Evolutionary conservation across 2,329 filamentous ascomycete species (phyloP), one percentile per base, ranked within the genome.

Genomic region (Neopestalotiopsis sp.): DNA sequence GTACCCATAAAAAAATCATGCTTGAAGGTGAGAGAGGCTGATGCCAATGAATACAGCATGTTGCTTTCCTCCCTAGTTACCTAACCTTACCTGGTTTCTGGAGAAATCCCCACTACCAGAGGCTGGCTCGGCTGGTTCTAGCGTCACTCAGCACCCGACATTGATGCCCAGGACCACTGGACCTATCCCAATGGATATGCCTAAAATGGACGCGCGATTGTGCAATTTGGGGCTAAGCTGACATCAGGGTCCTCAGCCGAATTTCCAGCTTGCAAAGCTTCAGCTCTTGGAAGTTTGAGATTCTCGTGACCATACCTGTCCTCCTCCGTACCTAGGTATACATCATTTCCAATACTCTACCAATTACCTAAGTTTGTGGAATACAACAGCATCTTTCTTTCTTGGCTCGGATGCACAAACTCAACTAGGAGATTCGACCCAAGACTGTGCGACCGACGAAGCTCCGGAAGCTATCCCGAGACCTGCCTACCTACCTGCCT

Each of bases 171-270:
- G 45, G 10, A 38, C 10, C 1, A 52, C 24, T 28, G 24, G 24
- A 28, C 17, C 45, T 52, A 52, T 52, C 17, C 45, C n/a, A 52
- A n/a, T 52, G 17, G n/a, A 10, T 38, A 10, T 38, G 34, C 34
- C 34, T 38, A 6, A 38, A 38, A 38, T 38, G 45, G 45, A 30
- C 34, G 30, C 59, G 59, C 59, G 59, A 62, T 62, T 62, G 59
- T 62, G 59, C 59, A 62, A 64, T 64, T 52, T 49, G 40, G 61
- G 42, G 61, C 61, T 64, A 5, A 38, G 40, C 28, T 64, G 61
- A 64, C 61, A 64, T 64, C 61, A 64, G 45, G 61, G 61, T 64
- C 40, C 34, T 30, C 56, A 10, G 17, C 45, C 24, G n/a, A 52
- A 52, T 52, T 52, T 52, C 45, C 6, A 52, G 45, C 45, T 52